These are phyloP conservation scores for Penicillium coprophilum DNA, from an alignment of 495 filamentous ascomycete species.

Conservation along the genomic window DNA sequence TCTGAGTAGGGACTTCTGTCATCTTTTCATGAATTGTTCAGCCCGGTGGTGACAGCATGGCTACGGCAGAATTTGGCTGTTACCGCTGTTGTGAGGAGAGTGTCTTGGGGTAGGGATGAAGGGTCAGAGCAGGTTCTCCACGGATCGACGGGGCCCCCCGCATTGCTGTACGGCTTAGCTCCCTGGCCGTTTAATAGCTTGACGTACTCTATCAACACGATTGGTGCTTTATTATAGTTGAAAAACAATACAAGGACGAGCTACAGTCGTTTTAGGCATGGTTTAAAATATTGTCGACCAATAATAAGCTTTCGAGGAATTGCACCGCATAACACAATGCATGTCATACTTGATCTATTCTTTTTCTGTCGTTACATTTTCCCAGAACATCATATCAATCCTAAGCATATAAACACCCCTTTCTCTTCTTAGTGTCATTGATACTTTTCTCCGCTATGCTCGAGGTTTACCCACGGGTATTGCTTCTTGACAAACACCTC, in stretches of 20 bases:
- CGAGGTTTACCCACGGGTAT: slow-evolving; percentile 10
- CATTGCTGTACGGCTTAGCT: neutral
- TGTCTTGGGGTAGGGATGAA: neutral
- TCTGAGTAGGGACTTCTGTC: neutral
- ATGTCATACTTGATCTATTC: neutral
- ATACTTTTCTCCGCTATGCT: neutral
- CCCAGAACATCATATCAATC: neutral
- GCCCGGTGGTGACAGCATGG: neutral
- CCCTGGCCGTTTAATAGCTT: too few species aligned
- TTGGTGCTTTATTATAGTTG: neutral
- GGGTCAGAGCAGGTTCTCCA: neutral
- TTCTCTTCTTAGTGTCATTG: neutral
- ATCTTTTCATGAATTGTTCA: neutral
- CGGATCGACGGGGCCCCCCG: slow-evolving; percentile 2
- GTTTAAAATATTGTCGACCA: neutral
- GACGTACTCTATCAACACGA: neutral
- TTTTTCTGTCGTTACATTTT: neutral
- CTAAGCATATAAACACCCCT: too few species aligned
- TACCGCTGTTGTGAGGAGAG: too few species aligned
- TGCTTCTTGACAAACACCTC: slow-evolving; percentile 24
- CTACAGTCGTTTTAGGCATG: neutral
- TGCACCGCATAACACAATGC: neutral
- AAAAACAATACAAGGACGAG: neutral
- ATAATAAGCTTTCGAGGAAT: neutral
- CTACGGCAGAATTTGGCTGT: neutral